These are phyloP conservation scores for Colletotrichum neosansevieriae DNA, from an alignment of 2,329 filamentous ascomycete species.

Conservation along the genomic window DNA sequence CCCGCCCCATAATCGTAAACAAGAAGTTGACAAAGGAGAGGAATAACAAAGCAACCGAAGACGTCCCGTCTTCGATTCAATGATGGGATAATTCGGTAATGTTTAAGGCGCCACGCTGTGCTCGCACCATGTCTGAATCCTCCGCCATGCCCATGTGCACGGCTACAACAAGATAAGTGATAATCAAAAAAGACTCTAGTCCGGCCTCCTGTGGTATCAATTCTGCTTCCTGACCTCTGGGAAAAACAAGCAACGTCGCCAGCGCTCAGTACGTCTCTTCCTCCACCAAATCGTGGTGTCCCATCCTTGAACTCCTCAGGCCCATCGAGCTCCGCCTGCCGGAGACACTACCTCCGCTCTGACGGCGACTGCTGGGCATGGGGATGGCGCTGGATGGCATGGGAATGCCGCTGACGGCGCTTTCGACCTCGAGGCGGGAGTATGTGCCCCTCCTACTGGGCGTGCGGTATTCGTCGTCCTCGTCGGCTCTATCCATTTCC, in stretches of 20 bases:
- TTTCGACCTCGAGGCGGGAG: conserved; percentile 60
- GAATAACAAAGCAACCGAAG: background rate
- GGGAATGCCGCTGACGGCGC: conserved; percentile 54
- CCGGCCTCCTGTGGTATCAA: conserved; percentile 45
- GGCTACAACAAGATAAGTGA: conserved; percentile 33
- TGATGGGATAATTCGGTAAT: conserved; percentile 25
- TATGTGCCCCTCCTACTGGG: conserved; percentile 68
- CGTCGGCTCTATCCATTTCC: conserved; percentile 60
- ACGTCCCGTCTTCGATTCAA: conserved; percentile 21
- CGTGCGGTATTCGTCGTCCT: conserved; percentile 59
- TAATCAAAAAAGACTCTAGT: conserved; percentile 48
- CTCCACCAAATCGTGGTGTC: conserved; percentile 59
- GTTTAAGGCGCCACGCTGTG: conserved; percentile 21
- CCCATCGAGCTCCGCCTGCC: conserved; percentile 53
- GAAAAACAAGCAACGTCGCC: background rate
- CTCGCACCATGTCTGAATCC: conserved; percentile 9
- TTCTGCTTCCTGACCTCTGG: conserved; percentile 6
- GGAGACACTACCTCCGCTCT: conserved; percentile 52
- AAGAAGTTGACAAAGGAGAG: conserved; percentile 34
- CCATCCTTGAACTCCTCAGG: conserved; percentile 39
- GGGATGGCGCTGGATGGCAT: conserved; percentile 60
- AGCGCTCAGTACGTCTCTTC: conserved; percentile 65
- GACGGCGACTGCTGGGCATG: conserved; percentile 57
- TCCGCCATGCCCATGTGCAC: conserved; percentile 7
- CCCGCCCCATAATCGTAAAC: conserved; percentile 31